phyloP scores from a whole-genome alignment of 345 rosid genomes.

The Eucalyptus tenuipes region DNA sequence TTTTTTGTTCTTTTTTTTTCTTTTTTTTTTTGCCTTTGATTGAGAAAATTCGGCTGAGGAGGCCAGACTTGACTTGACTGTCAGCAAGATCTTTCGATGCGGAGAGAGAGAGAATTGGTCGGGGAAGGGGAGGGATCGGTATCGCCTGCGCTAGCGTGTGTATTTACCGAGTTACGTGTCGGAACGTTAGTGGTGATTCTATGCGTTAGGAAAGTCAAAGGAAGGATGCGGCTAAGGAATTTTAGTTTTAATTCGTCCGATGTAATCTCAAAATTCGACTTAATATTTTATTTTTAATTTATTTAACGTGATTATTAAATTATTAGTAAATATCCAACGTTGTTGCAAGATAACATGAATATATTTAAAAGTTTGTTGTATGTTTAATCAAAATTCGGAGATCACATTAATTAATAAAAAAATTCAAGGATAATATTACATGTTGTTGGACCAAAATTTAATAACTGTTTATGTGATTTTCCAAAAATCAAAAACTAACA shows the following conservation, averaged over 20 bases:
- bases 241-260: no score
- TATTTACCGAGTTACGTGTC: not conserved
- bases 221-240: no score
- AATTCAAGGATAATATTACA: accelerated
- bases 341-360: accelerated
- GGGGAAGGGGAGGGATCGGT: not conserved
- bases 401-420: accelerated
- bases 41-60: not conserved
- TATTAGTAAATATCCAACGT: accelerated
- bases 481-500: accelerated
- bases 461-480: not conserved
- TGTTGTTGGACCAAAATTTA: accelerated
- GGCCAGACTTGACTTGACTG: constrained; percentile 15
- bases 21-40: not conserved
- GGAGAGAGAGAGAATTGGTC: not conserved
- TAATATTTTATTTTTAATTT: no score
- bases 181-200: not conserved
- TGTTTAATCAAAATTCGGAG: accelerated
- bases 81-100: not conserved
- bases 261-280: no score
- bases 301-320: not conserved
- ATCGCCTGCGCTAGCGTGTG: not conserved
- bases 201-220: not conserved
- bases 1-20: no score
- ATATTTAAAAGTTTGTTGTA: not conserved